Evolutionary conservation across 2,329 filamentous ascomycete genomes (phyloP).

Genomic region (Xylariaceae sp.): DNA sequence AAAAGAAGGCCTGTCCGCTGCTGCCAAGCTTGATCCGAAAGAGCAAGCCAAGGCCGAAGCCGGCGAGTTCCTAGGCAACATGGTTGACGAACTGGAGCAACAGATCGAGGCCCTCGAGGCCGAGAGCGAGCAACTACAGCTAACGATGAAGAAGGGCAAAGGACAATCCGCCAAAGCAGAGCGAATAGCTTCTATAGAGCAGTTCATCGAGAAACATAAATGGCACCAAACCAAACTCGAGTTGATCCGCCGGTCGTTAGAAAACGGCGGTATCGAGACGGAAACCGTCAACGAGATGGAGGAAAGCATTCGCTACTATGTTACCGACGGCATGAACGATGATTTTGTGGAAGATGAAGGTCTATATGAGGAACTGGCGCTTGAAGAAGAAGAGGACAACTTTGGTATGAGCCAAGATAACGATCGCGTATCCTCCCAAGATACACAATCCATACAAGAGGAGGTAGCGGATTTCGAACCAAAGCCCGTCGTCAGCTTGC

Average conservation of each 20-base stretch:
- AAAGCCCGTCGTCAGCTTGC: conserved; percentile 39
- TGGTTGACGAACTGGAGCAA: conserved; percentile 88
- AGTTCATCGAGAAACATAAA: conserved; percentile 84
- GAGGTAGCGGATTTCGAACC: conserved; percentile 61
- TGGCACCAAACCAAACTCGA: conserved; percentile 95
- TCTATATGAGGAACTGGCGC: conserved; percentile 89
- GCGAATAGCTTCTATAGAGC: conserved; percentile 79
- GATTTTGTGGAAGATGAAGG: conserved; percentile 93
- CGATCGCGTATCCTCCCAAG: conserved; percentile 90
- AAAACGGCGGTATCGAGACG: conserved; percentile 86
- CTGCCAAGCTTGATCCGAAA: conserved; percentile 91
- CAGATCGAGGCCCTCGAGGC: conserved; percentile 92
- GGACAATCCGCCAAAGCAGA: conserved; percentile 78
- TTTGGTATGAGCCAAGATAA: conserved; percentile 76
- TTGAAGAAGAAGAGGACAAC: conserved; percentile 85
- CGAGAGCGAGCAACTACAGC: conserved; percentile 79
- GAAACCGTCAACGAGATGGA: conserved; percentile 84
- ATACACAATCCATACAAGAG: conserved; percentile 86
- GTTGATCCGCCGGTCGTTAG: conserved; percentile 78
- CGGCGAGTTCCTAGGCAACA: conserved; percentile 75
- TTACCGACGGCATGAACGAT: conserved; percentile 78
- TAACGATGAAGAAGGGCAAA: conserved; percentile 92
- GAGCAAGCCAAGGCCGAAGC: conserved; percentile 91
- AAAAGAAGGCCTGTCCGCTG: conserved; percentile 90
- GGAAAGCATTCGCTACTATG: conserved; percentile 92